A percentile compares a stretch with the other conserved stretches of the same genome.
Conservation (phyloP, 192 early-diverging fungal genomes). For the Phlyctochytrium arcticum region DNA sequence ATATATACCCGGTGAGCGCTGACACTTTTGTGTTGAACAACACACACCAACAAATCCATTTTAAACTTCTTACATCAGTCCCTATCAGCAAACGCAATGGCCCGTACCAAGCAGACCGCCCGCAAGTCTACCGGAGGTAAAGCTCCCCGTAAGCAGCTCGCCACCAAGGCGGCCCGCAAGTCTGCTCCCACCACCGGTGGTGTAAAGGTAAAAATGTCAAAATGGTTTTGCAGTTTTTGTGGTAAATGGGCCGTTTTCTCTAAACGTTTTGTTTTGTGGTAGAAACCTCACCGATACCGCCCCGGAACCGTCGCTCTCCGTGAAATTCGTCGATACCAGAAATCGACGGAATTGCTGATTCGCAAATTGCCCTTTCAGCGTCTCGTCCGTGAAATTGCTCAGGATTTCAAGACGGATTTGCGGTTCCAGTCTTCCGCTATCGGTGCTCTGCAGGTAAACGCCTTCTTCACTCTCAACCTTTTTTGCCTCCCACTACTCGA, state of each 20-base stretch:
- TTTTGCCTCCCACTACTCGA: no score
- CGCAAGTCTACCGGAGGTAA: conserved; percentile 99
- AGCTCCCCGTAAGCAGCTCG: conserved; percentile 92
- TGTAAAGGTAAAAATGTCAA: conserved; percentile 65
- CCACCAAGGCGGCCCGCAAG: conserved; percentile 95
- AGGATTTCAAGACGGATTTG: conserved; percentile 99
- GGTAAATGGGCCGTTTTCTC: neutral
- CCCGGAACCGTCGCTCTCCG: conserved; percentile 77
- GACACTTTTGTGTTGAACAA: no score
- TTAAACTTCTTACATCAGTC: no score
- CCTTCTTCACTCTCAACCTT: no score
- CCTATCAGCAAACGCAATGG: conserved; percentile 54
- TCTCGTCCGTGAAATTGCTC: conserved; percentile 98
- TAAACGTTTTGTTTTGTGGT: neutral
- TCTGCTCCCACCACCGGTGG: conserved; percentile 90
- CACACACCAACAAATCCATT: no score
- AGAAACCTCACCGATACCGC: conserved; percentile 55
- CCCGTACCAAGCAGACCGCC: conserved; percentile 91
- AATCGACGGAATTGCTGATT: conserved; percentile 72
- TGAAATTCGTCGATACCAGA: conserved; percentile 84
- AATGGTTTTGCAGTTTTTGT: neutral
- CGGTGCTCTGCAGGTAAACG: conserved; percentile 82
- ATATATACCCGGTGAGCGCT: no score
- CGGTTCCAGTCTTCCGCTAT: conserved; percentile 99
- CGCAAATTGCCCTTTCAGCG: conserved; percentile 81